Evolutionary conservation across 352 stramenopile species (phyloP).

Genomic region (Globisporangium viniferum): DNA sequence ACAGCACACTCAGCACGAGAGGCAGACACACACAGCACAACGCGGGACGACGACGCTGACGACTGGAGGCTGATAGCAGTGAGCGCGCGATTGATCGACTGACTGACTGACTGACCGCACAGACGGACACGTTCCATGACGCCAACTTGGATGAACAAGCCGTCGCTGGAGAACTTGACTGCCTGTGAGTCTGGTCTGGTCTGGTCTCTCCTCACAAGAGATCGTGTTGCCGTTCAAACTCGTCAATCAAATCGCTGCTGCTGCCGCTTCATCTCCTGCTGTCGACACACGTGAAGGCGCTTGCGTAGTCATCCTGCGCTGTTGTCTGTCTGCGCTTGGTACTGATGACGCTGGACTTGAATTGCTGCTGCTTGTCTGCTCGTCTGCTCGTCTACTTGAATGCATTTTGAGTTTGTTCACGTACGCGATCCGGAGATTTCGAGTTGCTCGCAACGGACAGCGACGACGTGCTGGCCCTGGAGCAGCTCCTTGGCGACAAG

Average conservation of each 20-base stretch:
- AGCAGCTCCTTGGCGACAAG: slow-evolving; percentile 99
- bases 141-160: background rate
- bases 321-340: background rate
- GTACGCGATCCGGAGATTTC: slow-evolving; percentile 97
- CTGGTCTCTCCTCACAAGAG: slow-evolving; percentile 12
- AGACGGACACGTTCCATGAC: background rate
- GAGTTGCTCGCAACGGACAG: slow-evolving; percentile 98
- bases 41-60: background rate
- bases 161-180: background rate
- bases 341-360: background rate
- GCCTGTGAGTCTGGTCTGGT: background rate
- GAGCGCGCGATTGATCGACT: slow-evolving; percentile 2
- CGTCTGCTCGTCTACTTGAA: background rate
- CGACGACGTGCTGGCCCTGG: slow-evolving; percentile 97
- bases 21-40: background rate
- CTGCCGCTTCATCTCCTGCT: slow-evolving; percentile 5
- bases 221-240: background rate
- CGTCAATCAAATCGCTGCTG: slow-evolving; percentile 2
- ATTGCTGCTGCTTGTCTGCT: background rate
- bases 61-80: background rate
- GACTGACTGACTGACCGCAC: background rate
- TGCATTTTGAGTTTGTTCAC: slow-evolving; percentile 19
- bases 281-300: background rate
- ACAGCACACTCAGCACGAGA: background rate
- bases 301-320: background rate